These are phyloP conservation scores for Tuber aestivum DNA, from an alignment of 495 filamentous ascomycete genomes.

Conservation along the genomic window DNA sequence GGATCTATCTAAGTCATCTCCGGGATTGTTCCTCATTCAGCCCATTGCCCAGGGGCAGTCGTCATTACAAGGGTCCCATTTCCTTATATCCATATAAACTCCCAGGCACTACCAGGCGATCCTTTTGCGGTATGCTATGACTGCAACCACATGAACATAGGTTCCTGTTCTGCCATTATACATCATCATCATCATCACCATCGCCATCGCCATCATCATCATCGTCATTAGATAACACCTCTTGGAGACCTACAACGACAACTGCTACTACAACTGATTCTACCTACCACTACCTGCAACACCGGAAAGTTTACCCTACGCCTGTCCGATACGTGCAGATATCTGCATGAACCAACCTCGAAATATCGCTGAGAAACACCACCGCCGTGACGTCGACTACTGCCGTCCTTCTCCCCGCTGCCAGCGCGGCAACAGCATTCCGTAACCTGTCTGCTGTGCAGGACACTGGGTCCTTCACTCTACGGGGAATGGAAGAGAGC, in stretches of 20 bases:
- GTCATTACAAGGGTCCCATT: conserved; percentile 37
- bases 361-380: conserved; percentile 32
- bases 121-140: conserved; percentile 16
- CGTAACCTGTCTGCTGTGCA: conserved; percentile 36
- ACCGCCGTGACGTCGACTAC: conserved; percentile 41
- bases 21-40: conserved; percentile 25
- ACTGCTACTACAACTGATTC: conserved; percentile 6
- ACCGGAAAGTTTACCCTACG: conserved; percentile 18
- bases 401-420: conserved; percentile 34
- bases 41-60: conserved; percentile 26
- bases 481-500: conserved; percentile 43
- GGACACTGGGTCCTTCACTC: conserved; percentile 36
- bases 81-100: conserved; percentile 40
- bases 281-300: conserved; percentile 7
- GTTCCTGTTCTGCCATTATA: conserved; percentile 24
- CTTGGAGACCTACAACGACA: conserved; percentile 5
- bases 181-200: neutral
- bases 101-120: conserved; percentile 35
- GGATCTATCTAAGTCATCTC: conserved; percentile 25
- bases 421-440: conserved; percentile 38
- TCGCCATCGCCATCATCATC: neutral
- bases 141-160: conserved; percentile 15
- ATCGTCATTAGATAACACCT: conserved; percentile 19
- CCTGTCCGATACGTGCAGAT: conserved; percentile 29
- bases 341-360: conserved; percentile 36